Conservation (phyloP, 345 rosid species). For the Moringa oleifera region DNA sequence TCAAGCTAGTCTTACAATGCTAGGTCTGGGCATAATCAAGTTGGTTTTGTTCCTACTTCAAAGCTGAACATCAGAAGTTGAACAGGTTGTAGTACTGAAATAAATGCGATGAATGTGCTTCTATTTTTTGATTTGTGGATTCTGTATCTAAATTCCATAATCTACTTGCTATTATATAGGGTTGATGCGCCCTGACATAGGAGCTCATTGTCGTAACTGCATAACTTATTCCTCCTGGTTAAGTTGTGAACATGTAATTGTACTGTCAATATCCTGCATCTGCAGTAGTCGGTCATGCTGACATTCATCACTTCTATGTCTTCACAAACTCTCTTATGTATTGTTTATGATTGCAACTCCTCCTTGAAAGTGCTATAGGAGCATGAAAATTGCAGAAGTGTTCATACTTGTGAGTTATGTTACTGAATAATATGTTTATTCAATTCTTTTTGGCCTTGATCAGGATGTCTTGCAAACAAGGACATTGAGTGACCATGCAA, state of each 20-base stretch:
- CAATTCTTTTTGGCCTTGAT: constrained; percentile 19
- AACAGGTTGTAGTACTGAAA: too few species aligned
- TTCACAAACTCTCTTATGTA: not conserved
- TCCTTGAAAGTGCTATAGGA: not conserved
- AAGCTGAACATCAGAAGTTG: too few species aligned
- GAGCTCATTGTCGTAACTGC: too few species aligned
- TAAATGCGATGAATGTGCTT: too few species aligned
- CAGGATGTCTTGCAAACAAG: constrained; percentile 33
- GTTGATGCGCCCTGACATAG: too few species aligned
- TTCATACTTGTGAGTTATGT: not conserved
- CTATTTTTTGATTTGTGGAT: not conserved
- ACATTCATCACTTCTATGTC: not conserved
- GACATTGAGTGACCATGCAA: constrained; percentile 12
- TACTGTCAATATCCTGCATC: too few species aligned
- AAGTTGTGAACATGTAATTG: too few species aligned
- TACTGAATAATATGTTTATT: constrained; percentile 9
- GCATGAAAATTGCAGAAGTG: not conserved
- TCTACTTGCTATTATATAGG: too few species aligned
- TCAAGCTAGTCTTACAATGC: too few species aligned
- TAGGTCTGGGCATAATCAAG: too few species aligned
- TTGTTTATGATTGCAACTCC: not conserved
- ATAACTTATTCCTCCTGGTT: too few species aligned
- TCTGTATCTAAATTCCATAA: not conserved
- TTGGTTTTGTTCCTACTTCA: too few species aligned
- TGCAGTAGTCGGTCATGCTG: not conserved